Conservation (phyloP, 2,329 filamentous ascomycete species). For the Teratosphaeria destructans region DNA sequence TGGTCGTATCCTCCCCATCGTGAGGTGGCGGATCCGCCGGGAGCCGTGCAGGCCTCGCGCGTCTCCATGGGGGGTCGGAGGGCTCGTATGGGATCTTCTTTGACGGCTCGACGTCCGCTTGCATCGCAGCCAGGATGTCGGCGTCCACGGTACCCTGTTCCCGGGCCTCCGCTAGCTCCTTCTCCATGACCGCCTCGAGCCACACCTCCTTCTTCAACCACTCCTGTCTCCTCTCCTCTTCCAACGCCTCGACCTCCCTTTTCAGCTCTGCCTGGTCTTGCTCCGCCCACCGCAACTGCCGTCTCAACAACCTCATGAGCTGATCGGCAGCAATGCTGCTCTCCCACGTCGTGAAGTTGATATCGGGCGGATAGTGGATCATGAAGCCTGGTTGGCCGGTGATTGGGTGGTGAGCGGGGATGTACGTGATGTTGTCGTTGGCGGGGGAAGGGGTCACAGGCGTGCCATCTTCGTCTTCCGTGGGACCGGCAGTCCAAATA, state of each 20-base stretch:
- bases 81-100: conserved; percentile 22
- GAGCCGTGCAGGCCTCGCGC: neutral
- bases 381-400: conserved; percentile 40
- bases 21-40: neutral
- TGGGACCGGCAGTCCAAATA: conserved; percentile 15
- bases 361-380: conserved; percentile 44
- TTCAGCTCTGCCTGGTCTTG: conserved; percentile 55
- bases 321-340: conserved; percentile 54
- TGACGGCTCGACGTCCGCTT: conserved; percentile 27
- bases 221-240: conserved; percentile 57
- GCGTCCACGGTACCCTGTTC: conserved; percentile 25
- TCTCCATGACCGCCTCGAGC: conserved; percentile 64
- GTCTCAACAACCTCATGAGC: conserved; percentile 51
- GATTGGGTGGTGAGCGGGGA: conserved; percentile 49
- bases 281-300: conserved; percentile 63
- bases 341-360: conserved; percentile 56
- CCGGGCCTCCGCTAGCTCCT: conserved; percentile 45
- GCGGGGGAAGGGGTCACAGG: conserved; percentile 25
- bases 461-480: conserved; percentile 22
- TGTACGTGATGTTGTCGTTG: conserved; percentile 49
- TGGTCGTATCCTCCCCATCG: neutral
- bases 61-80: conserved; percentile 14
- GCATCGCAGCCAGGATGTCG: conserved; percentile 25
- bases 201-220: conserved; percentile 74
- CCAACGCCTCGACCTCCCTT: conserved; percentile 55